A percentile compares a stretch with the other conserved stretches of the same genome.
Conservation (phyloP, 1,284 basidiomycete species). For the Tilletia indica region DNA sequence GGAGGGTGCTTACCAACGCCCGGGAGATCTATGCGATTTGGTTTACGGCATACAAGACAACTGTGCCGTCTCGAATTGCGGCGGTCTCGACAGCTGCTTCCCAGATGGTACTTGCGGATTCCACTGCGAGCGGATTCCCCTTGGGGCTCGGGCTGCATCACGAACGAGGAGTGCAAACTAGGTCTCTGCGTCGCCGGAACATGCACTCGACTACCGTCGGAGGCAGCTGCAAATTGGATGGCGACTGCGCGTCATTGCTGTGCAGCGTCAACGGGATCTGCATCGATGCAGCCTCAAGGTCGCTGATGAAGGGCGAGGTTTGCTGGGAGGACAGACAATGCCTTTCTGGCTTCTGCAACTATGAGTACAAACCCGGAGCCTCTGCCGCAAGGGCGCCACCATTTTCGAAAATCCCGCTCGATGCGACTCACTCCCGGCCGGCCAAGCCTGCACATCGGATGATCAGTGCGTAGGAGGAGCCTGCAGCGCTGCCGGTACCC, state of each 20-base stretch:
- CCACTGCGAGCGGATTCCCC: background rate
- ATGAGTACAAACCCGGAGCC: background rate
- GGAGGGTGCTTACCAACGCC: background rate
- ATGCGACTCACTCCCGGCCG: background rate
- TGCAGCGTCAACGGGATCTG: background rate
- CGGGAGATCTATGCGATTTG: background rate
- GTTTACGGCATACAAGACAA: background rate
- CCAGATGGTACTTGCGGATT: background rate
- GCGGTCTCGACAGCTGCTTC: background rate
- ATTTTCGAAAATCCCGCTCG: background rate
- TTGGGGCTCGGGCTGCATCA: background rate
- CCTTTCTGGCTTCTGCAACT: background rate
- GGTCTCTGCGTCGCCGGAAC: background rate
- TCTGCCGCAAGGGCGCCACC: background rate
- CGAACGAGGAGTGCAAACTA: background rate
- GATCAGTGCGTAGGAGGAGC: background rate
- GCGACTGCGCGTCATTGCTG: background rate
- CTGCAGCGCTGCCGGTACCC: background rate
- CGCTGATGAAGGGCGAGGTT: background rate
- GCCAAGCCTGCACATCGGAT: background rate
- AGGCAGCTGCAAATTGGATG: background rate
- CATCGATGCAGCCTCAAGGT: background rate
- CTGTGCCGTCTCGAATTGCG: background rate
- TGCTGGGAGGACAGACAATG: background rate
- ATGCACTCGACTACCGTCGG: background rate